phyloP scores from a whole-genome alignment of 306 rosid genomes.

The Prinsepia uniflora region DNA sequence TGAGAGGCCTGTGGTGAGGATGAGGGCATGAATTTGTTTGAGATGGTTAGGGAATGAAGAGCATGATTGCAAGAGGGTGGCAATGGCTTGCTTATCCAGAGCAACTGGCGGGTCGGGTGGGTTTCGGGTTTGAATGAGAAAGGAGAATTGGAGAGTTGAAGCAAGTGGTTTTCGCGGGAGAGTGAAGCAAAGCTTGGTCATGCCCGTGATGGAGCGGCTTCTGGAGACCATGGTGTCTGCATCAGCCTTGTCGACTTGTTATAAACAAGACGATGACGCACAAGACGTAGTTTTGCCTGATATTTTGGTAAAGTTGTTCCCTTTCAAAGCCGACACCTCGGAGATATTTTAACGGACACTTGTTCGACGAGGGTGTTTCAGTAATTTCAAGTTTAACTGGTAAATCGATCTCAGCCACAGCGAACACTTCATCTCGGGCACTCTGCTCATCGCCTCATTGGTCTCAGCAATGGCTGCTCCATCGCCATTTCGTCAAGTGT shows the following conservation, averaged over 20 bases:
- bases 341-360: background rate
- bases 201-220: background rate
- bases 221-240: conserved; percentile 7
- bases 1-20: conserved; percentile 32
- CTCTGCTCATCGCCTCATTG: background rate
- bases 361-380: background rate
- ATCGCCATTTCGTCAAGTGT: no score
- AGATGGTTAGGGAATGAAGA: conserved; percentile 25
- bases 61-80: conserved; percentile 25
- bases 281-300: background rate
- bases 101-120: background rate
- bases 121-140: conserved; percentile 9
- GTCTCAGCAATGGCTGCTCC: conserved; percentile 30
- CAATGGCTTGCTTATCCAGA: conserved; percentile 18
- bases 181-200: conserved; percentile 15
- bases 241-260: background rate
- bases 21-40: conserved; percentile 33
- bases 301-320: background rate
- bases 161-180: background rate
- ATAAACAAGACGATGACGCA: background rate
- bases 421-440: background rate
- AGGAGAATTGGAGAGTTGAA: conserved; percentile 14
- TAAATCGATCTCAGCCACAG: background rate
- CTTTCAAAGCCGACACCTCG: background rate
- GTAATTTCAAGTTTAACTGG: background rate